Evolutionary conservation across 2,329 filamentous ascomycete genomes (phyloP).

Genomic region (Cladophialophora yegresii): DNA sequence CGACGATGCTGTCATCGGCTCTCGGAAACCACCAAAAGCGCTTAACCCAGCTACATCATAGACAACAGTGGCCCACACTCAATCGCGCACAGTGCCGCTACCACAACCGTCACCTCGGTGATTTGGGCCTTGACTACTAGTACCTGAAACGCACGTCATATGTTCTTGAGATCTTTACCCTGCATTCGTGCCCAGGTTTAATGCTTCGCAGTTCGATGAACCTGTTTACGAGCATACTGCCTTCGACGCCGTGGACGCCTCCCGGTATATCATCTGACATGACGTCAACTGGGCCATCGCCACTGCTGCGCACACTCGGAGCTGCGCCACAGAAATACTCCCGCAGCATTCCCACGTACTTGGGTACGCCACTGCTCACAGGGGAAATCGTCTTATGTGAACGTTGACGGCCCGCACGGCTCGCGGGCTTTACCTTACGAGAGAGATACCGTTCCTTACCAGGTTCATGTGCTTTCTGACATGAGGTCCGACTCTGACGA

Average conservation of each 20-base stretch:
- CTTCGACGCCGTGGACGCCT: not conserved
- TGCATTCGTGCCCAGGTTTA: not conserved
- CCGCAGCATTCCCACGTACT: slow-evolving; percentile 2
- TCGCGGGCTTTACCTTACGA: not conserved
- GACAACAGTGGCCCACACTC: not conserved
- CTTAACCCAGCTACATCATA: not conserved
- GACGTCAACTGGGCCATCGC: slow-evolving; percentile 12
- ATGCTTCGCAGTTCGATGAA: not conserved
- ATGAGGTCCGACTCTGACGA: slow-evolving; percentile 8
- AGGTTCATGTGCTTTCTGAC: not conserved
- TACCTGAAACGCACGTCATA: slow-evolving; percentile 4
- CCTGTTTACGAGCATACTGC: not conserved
- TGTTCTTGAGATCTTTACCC: not conserved
- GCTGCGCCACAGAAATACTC: slow-evolving; percentile 2
- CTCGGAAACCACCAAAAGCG: not conserved
- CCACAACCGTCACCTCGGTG: not conserved
- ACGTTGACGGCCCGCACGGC: slow-evolving; percentile 12
- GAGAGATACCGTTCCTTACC: not conserved
- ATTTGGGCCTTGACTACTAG: not conserved
- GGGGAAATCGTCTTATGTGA: slow-evolving; percentile 6
- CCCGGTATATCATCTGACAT: slow-evolving; percentile 12
- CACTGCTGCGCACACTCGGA: not conserved
- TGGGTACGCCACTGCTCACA: slow-evolving; percentile 2
- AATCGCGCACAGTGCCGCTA: not conserved
- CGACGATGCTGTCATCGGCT: not conserved